These are phyloP conservation scores for Boletus edulis DNA, from an alignment of 768 basidiomycete genomes.

Conservation along the genomic window DNA sequence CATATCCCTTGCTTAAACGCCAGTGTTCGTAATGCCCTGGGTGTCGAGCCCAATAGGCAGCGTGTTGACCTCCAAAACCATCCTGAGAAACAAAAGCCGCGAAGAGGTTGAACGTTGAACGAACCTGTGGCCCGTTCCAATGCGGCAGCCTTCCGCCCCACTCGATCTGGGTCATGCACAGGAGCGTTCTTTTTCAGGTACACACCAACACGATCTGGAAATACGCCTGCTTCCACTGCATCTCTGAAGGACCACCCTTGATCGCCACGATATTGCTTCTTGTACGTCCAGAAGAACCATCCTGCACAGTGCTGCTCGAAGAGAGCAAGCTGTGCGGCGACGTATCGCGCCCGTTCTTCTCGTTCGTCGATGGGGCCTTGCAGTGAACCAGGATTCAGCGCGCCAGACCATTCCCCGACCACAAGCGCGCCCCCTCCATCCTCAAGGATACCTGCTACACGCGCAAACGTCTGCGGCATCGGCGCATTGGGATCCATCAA, in stretches of 20 bases:
- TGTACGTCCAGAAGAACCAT: conserved; percentile 86
- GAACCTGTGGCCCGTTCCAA: conserved; percentile 34
- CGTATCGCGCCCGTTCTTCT: conserved; percentile 45
- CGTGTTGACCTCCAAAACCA: conserved; percentile 35
- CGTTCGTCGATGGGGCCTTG: conserved; percentile 43
- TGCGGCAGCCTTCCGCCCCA: conserved; percentile 28
- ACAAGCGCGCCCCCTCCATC: conserved; percentile 52
- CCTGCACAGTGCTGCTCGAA: conserved; percentile 67
- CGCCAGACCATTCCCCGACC: conserved; percentile 80
- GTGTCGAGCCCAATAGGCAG: conserved; percentile 43
- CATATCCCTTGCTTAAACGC: conserved; percentile 65
- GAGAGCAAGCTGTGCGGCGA: conserved; percentile 61
- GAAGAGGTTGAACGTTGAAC: conserved; percentile 5
- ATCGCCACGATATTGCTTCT: conserved; percentile 64
- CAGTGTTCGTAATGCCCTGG: conserved; percentile 63
- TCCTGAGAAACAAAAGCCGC: conserved; percentile 16
- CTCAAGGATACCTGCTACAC: conserved; percentile 33
- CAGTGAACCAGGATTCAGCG: conserved; percentile 63
- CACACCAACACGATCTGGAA: conserved; percentile 54
- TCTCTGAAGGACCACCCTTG: conserved; percentile 73
- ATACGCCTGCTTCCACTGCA: conserved; percentile 58
- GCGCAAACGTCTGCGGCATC: conserved; percentile 42
- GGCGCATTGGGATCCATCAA: conserved; percentile 41
- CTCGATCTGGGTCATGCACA: conserved; percentile 19
- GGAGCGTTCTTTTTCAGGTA: conserved; percentile 20